phyloP scores from a whole-genome alignment of 2,329 filamentous ascomycete genomes.

The Xylaria sp. region DNA sequence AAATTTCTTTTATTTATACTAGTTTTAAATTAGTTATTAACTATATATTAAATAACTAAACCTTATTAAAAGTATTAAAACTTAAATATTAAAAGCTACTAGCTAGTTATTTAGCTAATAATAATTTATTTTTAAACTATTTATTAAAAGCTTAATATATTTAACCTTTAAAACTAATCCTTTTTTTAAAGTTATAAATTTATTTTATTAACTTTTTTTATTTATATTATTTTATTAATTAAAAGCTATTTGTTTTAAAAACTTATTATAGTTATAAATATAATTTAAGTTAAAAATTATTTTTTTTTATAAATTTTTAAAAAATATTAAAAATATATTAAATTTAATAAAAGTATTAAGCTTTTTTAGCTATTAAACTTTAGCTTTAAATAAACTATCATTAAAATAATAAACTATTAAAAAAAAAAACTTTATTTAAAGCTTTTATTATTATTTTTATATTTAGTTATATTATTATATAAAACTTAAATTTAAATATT shows the following conservation, averaged over 20 bases:
- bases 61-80: too few species aligned
- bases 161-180: background rate
- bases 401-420: conserved; percentile 12
- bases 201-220: conserved; percentile 8
- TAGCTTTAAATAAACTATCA: conserved; percentile 6
- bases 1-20: background rate
- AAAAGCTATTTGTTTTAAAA: background rate
- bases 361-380: conserved; percentile 7
- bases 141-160: too few species aligned
- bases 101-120: too few species aligned
- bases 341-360: conserved; percentile 3
- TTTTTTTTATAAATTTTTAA: conserved; percentile 10
- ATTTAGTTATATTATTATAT: background rate
- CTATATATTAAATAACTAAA: too few species aligned
- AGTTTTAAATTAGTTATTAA: too few species aligned
- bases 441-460: background rate
- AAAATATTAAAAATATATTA: background rate
- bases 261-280: conserved; percentile 2
- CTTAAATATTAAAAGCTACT: too few species aligned
- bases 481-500: conserved; percentile 11
- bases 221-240: conserved; percentile 14
- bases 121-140: too few species aligned
- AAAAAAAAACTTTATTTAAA: conserved; percentile 1
- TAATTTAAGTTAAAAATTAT: conserved; percentile 10
- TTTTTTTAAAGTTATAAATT: conserved; percentile 2